Evolutionary conservation across 495 filamentous ascomycete genomes (phyloP), one percentile per base, ranked within the genome.

Genomic region (Antarctomyces pellizariae): DNA sequence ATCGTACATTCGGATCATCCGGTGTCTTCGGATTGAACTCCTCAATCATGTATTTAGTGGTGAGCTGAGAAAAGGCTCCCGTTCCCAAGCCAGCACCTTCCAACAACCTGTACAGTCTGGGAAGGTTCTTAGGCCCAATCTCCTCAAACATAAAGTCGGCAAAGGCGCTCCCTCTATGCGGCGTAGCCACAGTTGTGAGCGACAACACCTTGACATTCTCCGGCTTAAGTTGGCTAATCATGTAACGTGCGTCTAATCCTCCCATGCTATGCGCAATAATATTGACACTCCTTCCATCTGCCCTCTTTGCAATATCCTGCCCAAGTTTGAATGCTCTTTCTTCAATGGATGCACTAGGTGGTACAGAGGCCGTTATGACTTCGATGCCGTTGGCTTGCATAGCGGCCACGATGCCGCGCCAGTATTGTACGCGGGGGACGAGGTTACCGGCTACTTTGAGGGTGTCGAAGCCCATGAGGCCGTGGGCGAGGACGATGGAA

Each of bases 401-500:
- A 2, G 74, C 78, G 32, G 86, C 74, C 18, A 62, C 67, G 34
- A 95, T 91, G 1, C 84, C 84, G 18, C 74, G 67, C 84, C 84
- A 95, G 46, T 95, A 95, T 19, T 75, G 65, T 13, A 95, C 65
- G 2, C 71, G 62, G 0, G 80, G 83, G 2, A 91, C 47, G 32
- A 60, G 61, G 22, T 51, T 54, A 7, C 78, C 75, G 5, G 66
- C 71, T 3, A 89, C 49, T 16, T 57, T 69, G 25, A 92, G 52
- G 45, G 91, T 73, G 31, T 80, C 71, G 47, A 97, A 97, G 18
- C 84, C 84, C 19, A 97, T 53, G 16, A 97, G 58, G 21, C 84
- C 84, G 53, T 97, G 84, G 5, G 82, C 79, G 4, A 90, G 68
- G 21, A 86, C 68, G 18, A 89, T 62, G 7, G 74, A 74, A 37